Evolutionary conservation across 176 grass and related monocot species (phyloP).

Genomic region (Eleusine indica): DNA sequence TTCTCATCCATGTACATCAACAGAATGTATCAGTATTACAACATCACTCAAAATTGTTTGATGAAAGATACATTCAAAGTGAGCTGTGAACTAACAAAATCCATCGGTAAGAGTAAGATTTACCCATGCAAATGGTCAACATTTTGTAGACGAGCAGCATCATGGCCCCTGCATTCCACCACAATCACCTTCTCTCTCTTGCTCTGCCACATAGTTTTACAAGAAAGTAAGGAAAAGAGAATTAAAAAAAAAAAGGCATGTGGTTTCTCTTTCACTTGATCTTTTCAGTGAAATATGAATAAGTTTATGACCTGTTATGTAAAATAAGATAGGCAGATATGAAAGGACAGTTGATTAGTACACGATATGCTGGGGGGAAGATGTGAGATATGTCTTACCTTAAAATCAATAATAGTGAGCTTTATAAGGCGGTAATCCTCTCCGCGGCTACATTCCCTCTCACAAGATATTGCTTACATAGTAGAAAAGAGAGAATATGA

Average conservation of each 20-base stretch:
- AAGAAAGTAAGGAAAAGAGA: background rate
- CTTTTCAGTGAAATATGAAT: background rate
- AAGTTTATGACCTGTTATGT: background rate
- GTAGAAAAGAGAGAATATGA: constrained; percentile 17
- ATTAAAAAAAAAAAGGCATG: too few relatives aligned
- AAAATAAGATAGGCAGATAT: constrained; percentile 12
- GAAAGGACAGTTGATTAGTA: constrained; percentile 1
- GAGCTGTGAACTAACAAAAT: constrained; percentile 6
- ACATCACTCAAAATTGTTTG: constrained; percentile 8
- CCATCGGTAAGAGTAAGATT: constrained; percentile 17
- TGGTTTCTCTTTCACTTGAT: background rate
- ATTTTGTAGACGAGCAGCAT: constrained; percentile 88
- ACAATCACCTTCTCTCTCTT: constrained; percentile 74
- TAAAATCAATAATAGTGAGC: constrained; percentile 86
- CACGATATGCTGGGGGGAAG: constrained; percentile 21
- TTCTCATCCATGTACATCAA: background rate
- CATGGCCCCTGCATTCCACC: constrained; percentile 95
- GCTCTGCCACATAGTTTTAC: constrained; percentile 54
- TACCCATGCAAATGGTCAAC: constrained; percentile 87
- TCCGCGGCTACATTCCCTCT: constrained; percentile 95
- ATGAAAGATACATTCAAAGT: constrained; percentile 24
- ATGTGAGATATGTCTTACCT: constrained; percentile 52
- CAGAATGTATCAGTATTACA: background rate
- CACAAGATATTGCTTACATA: constrained; percentile 80
- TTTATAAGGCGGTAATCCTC: constrained; percentile 96